Conservation (phyloP, 78 protist genomes). For the Trichosphaerium sp. region DNA sequence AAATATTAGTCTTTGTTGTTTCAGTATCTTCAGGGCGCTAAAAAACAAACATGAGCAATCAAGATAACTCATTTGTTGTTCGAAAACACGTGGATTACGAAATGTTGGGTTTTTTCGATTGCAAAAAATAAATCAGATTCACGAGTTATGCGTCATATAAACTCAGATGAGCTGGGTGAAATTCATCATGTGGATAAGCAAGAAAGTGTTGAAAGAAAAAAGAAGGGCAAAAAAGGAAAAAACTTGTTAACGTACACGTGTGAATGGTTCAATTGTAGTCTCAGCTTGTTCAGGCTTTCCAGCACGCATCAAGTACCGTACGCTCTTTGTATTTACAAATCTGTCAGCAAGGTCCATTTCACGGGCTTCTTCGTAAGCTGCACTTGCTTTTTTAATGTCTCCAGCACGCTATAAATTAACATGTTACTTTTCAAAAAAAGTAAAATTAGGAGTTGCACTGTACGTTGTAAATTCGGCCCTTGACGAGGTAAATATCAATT, state of each 20-base stretch:
- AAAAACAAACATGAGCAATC: neutral
- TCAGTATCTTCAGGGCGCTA: neutral
- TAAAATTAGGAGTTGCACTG: neutral
- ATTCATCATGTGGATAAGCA: no score
- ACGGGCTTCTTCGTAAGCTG: slow-evolving; percentile 34
- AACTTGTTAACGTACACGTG: no score
- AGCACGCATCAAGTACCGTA: slow-evolving; percentile 28
- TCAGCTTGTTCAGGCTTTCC: slow-evolving; percentile 13
- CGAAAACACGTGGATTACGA: no score
- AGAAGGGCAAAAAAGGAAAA: no score
- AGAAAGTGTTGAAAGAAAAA: no score
- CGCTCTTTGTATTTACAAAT: slow-evolving; percentile 46
- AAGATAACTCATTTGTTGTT: neutral
- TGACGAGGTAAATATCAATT: slow-evolving; percentile 36
- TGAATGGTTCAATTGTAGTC: slow-evolving; percentile 23
- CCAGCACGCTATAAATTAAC: slow-evolving; percentile 34
- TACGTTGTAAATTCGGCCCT: slow-evolving; percentile 39
- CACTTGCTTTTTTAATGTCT: slow-evolving; percentile 23
- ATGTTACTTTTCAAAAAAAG: neutral
- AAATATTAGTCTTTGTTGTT: neutral
- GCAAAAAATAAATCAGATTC: no score
- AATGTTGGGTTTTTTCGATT: no score
- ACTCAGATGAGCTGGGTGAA: no score
- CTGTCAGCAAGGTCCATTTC: slow-evolving; percentile 74
- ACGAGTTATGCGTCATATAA: no score